Conservation (phyloP, 345 rosid genomes). For the Citrus sp. region DNA sequence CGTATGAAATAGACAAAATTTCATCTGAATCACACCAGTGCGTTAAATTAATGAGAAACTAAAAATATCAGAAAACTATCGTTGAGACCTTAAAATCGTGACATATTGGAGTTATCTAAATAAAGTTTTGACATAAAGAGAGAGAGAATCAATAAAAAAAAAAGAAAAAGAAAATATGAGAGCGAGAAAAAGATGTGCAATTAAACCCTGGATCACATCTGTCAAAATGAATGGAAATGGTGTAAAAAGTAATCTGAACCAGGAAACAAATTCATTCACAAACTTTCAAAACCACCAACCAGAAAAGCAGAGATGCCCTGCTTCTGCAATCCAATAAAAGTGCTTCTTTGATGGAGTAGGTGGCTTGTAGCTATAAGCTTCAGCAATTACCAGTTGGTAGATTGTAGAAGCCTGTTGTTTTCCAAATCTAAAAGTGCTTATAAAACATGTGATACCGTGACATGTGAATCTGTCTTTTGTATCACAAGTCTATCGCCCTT, state of each 20-base stretch:
- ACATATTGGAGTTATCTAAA: too few species aligned
- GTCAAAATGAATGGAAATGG: not conserved
- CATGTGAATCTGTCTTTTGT: slow-evolving; percentile 3
- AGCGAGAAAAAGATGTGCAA: not conserved
- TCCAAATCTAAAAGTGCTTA: not conserved
- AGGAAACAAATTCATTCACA: not conserved
- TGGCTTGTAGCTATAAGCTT: not conserved
- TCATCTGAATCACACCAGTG: too few species aligned
- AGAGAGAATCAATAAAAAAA: not conserved
- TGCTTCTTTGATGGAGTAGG: not conserved
- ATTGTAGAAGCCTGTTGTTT: slow-evolving; percentile 5
- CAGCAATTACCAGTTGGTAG: not conserved
- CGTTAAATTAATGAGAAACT: too few species aligned
- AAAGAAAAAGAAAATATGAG: not conserved
- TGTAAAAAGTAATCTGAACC: not conserved
- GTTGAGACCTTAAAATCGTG: too few species aligned
- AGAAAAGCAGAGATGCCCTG: not conserved
- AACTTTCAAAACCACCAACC: not conserved
- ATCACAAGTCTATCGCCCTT: not conserved
- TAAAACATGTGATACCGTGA: not conserved
- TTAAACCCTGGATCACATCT: not conserved
- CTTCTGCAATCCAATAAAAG: not conserved
- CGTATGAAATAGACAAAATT: too few species aligned
- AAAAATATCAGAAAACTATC: too few species aligned
- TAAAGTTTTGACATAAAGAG: too few species aligned